Conservation (phyloP, 805 yeast genomes). For the Nakazawaea pomicola region DNA sequence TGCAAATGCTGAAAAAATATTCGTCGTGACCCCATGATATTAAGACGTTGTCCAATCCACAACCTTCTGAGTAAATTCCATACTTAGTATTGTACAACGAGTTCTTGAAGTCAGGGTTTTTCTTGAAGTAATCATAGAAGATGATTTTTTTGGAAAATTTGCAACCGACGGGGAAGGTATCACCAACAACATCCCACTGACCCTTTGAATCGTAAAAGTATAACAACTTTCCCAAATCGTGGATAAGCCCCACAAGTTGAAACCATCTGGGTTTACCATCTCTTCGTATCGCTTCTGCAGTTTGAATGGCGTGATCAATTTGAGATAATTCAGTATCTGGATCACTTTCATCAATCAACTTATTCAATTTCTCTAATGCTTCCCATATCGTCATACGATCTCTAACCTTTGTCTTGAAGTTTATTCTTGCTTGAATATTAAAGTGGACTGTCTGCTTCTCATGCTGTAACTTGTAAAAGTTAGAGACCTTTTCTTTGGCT, state of each 20-base stretch:
- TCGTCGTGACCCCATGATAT: constrained; percentile 79
- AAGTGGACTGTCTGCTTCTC: constrained; percentile 67
- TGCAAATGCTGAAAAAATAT: constrained; percentile 70
- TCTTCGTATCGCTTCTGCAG: constrained; percentile 67
- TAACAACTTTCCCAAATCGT: constrained; percentile 64
- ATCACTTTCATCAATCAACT: constrained; percentile 64
- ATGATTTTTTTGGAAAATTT: constrained; percentile 55
- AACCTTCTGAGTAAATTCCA: constrained; percentile 59
- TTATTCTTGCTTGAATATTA: constrained; percentile 65
- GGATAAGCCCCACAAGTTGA: constrained; percentile 68
- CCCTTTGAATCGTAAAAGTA: constrained; percentile 70
- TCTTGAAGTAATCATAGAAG: constrained; percentile 52
- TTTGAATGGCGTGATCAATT: constrained; percentile 70
- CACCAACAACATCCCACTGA: constrained; percentile 81
- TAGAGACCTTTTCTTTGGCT: constrained; percentile 63
- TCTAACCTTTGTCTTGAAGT: constrained; percentile 61
- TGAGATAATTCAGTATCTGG: constrained; percentile 74
- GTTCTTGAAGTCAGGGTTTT: constrained; percentile 56
- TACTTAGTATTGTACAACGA: constrained; percentile 62
- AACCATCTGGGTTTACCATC: constrained; percentile 74
- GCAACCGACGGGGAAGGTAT: constrained; percentile 75
- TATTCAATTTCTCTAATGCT: constrained; percentile 56
- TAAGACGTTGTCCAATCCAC: constrained; percentile 69
- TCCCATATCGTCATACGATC: constrained; percentile 73
- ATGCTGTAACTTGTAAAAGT: constrained; percentile 65